phyloP scores from a whole-genome alignment of 2,329 filamentous ascomycete species.

The Epichloe aotearoae region DNA sequence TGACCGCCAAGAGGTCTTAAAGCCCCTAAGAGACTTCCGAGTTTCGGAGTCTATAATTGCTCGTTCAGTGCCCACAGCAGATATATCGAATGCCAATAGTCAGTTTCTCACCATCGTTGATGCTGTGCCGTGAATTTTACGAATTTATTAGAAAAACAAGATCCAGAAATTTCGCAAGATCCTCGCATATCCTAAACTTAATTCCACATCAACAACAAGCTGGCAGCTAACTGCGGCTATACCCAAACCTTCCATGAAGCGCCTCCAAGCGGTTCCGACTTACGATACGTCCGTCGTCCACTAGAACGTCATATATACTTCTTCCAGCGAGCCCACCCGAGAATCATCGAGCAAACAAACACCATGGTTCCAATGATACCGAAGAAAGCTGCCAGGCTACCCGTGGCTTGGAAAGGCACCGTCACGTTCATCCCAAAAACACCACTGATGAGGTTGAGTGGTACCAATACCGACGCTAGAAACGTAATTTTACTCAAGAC shows the following conservation, averaged over 20 bases:
- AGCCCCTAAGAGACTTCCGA: too few relatives aligned
- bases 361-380: slow-evolving; percentile 40
- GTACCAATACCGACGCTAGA: slow-evolving; percentile 87
- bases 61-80: too few relatives aligned
- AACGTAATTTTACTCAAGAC: slow-evolving; percentile 92
- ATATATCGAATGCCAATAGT: not conserved
- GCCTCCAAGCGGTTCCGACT: too few relatives aligned
- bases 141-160: not conserved
- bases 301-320: slow-evolving; percentile 27
- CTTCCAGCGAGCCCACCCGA: slow-evolving; percentile 32
- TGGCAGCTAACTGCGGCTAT: too few relatives aligned
- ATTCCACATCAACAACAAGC: too few relatives aligned
- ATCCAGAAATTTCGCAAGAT: not conserved
- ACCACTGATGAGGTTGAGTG: slow-evolving; percentile 82
- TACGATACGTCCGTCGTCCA: too few relatives aligned
- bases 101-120: not conserved
- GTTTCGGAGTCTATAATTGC: too few relatives aligned
- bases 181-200: not conserved
- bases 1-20: too few relatives aligned
- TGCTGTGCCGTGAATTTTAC: not conserved
- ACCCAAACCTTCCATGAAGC: too few relatives aligned
- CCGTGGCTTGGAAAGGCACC: slow-evolving; percentile 48
- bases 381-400: slow-evolving; percentile 42
- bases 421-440: slow-evolving; percentile 79
- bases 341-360: slow-evolving; percentile 33